Evolutionary conservation across 1,284 basidiomycete species (phyloP), one percentile per base, ranked within the genome.

Genomic region (Fereydounia khargensis): DNA sequence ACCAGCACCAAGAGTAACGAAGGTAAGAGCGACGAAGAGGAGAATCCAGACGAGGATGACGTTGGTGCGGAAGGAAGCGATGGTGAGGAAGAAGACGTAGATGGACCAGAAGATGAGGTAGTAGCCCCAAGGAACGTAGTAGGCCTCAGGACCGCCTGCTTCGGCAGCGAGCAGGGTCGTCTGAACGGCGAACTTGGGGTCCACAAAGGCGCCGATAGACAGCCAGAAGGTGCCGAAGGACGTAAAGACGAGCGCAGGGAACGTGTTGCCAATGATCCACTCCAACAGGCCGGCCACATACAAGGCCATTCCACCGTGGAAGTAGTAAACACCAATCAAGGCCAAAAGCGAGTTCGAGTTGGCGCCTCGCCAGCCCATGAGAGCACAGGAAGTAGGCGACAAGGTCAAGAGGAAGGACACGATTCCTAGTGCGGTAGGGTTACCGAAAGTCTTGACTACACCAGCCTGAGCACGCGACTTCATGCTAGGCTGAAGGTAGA

Each of bases 211-310:
- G 9, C 41, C 65, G 9, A 65, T 42, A 11, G 42, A 45, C 2
- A 62, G 34, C 65, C 65, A 67, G 47, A 67, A 67, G 10, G 52
- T 47, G 4, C 53, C 57, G 34, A 67, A 67, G 3, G 50, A 49
- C 4, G 42, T 47, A 22, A 67, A 67, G 3, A 67, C 58, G 17
- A 67, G 45, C 9, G 58, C 50, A 23, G 65, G 65, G 37, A 64
- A 62, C 6, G 60, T 64, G 33, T 58, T 58, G 14, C 65, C 65
- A n/a, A 67, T 47, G 30, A 67, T 25, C 25, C 49, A 67, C 33
- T 67, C 65, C 14, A 65, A 33, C 5, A 63, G 2, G 0, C 54
- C 53, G 0, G 51, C 38, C 2, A 59, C 30, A 22, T 51, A 39
- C n/a, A 64, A 42, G 4, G 44, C 47, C 39, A 53, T 43, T 6